Evolutionary conservation across 805 yeast genomes (phyloP), one percentile per base, ranked within the genome.

Genomic region (Martiniozyma abietophila): DNA sequence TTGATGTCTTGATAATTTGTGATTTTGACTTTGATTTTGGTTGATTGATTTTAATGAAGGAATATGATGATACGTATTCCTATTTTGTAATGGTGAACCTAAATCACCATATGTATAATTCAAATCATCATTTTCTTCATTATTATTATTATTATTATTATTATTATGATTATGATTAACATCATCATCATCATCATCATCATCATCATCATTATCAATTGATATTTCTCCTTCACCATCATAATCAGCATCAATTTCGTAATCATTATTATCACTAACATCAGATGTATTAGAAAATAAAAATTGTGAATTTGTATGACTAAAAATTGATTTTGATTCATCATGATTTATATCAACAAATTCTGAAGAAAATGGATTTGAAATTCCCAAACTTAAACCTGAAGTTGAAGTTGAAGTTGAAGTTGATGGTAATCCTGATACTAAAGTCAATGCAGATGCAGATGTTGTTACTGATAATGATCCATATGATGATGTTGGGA

Each of bases 51-150:
- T 42, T n/a, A n/a, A n/a, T n/a, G n/a, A n/a, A n/a, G n/a, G n/a
- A n/a, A n/a, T n/a, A n/a, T n/a, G n/a, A n/a, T n/a, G n/a, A n/a
- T n/a, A n/a, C n/a, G n/a, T n/a, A n/a, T n/a, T n/a, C n/a, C n/a
- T n/a, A n/a, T 44, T 54, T 34, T 60, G 69, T 31, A 62, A 40
- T n/a, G 65, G 67, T 3, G 67, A 58, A 1, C 65, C 64, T 18
- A 53, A 43, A 32, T 56, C 60, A 31, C 26, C 3, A 36, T 34
- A 21, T 39, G 31, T 11, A 43, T 46, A 28, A 18, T 8, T 21
- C 10, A 21, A 21, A 21, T 21, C 10, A 24, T 28, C 34, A 6
- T 18, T 15, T 7, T 28, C 32, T 8, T 18, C 24, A 11, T 27
- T 18, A 21, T 30, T 10, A 15, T 14, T 4, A 15, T 15, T 16